Evolutionary conservation across 169 alveolate genomes (phyloP), one percentile per base, ranked within the genome.

Genomic region (Babesia caballi): DNA sequence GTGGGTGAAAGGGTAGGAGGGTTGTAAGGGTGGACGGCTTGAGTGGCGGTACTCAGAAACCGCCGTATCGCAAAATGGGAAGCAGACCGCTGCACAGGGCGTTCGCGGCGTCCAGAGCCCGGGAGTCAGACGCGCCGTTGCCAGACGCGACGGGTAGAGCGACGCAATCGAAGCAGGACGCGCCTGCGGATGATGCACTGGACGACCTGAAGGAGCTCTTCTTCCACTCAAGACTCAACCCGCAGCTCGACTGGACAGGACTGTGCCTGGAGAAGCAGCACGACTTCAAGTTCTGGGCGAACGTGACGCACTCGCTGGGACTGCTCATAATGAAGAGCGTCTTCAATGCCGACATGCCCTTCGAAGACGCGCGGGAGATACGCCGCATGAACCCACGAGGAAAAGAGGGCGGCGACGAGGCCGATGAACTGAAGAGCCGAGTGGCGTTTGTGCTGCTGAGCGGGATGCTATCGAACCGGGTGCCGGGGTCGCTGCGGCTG

Each of bases 251-350:
- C 49, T 78, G 87, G 87, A 46, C 63, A 17, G 66, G 66, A 17
- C 40, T 78, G 27, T 65, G 68, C 51, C 44, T 60, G 15, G 76
- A 56, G n/a, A 57, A 42, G 25, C 63, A 71, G 35, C 83, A 69
- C 40, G 87, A 78, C 44, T 78, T 50, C 59, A 78, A 78, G 52
- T 78, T 78, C 67, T 78, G 87, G 87, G 87, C 87, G n/a, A 67
- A 78, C 41, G 77, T 78, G 19, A 78, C 83, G 1, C 82, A 78
- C 19, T 25, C 72, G 7, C 40, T 78, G 12, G 87, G 87, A 3
- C 50, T 60, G 54, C 42, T 65, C 46, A 56, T 78, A n/a, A 14
- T 78, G 19, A 78, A 67, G 51, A 54, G 61, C 32, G 46, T 78
- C 36, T 78, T 78, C 67, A 66, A 71, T 44, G 32, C 73, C 38